Base-by-base conservation (phyloP, 2,329 filamentous ascomycete genomes). In the Achaetomium macrosporum region DNA sequence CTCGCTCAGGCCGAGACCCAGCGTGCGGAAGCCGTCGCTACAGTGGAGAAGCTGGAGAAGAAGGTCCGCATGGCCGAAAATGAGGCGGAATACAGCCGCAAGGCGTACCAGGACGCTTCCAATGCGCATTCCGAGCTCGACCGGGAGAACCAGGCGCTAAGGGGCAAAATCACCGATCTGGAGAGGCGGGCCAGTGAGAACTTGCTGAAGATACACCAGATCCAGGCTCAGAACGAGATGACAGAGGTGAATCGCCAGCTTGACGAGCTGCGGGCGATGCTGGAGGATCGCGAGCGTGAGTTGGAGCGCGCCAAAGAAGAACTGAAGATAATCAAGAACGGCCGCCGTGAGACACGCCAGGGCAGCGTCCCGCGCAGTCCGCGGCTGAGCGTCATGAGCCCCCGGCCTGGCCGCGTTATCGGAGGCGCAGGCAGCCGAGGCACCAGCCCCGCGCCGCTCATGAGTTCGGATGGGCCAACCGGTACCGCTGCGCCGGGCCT, bases 91-190 rank as follows among this genome's bases (percentile, higher is more conserved):
- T 88, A 83, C 60, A 69, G 75, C 12, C 76, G 79, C 48, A 72
- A 73, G 4, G 70, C 76, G 10, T 88, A 87, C 60, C 83, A 85
- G 59, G 71, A 77, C 19, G 76, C 78, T 1, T 81, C 79, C 9
- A 73, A 74, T 31, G 65, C 71, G 1, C 75, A 74, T 2, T 69
- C 69, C 13, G 69, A 72, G 15, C 66, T 57, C 45, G 47, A 39
- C 41, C 43, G 44, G 5, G 55, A 81, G 2, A 66, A 69, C 17
- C 37, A 33, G 41, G 42, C 45, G 20, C 53, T 61, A 39, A 43
- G 36, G 15, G 61, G 67, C 2, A 75, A 81, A 60, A 78, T 77
- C 57, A 65, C 65, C 16, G 67, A 71, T 8, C 70, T 84, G 2
- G 69, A 71, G 48, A 63, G 62, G 10, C 71, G 67, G 50, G 73